Evolutionary conservation across 1,284 basidiomycete species (phyloP).

Genomic region (Marasmius tenuissimus): DNA sequence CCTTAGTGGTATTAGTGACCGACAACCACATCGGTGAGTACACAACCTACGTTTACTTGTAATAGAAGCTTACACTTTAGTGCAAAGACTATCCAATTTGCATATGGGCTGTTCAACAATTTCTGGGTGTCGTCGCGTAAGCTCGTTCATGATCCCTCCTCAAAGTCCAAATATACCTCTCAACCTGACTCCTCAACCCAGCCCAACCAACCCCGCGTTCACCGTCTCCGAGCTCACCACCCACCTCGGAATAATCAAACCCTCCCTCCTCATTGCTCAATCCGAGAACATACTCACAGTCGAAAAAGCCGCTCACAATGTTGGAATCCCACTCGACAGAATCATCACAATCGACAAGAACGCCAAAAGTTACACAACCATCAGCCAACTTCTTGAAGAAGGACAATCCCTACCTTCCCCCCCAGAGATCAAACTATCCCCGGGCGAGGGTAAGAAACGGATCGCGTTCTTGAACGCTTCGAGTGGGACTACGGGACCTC

Average conservation of each 20-base stretch:
- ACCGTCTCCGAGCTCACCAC: slow-evolving; percentile 5
- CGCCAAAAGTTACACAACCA: neutral
- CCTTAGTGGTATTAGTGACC: neutral
- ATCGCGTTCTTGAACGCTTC: slow-evolving; percentile 63
- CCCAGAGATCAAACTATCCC: slow-evolving; percentile 32
- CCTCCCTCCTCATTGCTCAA: slow-evolving; percentile 31
- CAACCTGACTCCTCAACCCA: neutral
- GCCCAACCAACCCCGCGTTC: neutral
- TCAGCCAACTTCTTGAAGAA: neutral
- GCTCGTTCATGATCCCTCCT: too few relatives aligned
- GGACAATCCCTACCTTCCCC: slow-evolving; percentile 15
- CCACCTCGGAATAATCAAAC: slow-evolving; percentile 22
- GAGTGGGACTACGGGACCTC: slow-evolving; percentile 62
- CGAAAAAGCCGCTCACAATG: neutral
- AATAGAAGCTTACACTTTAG: neutral
- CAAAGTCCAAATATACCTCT: neutral
- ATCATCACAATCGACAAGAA: neutral
- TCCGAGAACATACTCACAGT: neutral
- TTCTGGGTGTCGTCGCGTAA: slow-evolving; percentile 6
- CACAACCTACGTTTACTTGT: neutral
- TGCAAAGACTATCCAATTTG: slow-evolving; percentile 5
- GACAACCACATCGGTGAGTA: neutral
- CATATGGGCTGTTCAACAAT: slow-evolving; percentile 9
- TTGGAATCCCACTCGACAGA: neutral
- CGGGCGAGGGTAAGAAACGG: slow-evolving; percentile 56